Conservation (phyloP, 1,284 basidiomycete genomes). For the Heterobasidion occidentale region DNA sequence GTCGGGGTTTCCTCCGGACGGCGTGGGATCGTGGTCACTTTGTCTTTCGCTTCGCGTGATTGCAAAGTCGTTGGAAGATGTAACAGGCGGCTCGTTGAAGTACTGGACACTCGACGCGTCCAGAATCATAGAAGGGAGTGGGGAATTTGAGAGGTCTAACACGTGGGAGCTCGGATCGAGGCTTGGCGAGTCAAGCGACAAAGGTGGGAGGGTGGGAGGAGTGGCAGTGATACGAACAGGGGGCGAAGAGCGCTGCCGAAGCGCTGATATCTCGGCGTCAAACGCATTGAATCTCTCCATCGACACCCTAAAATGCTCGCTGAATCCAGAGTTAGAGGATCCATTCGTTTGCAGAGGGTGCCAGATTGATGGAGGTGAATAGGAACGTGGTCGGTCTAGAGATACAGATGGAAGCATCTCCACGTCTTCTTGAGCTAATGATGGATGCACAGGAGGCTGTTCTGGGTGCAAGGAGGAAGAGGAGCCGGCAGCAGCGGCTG, state of each 20-base stretch:
- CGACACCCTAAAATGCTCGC: slow-evolving; percentile 35
- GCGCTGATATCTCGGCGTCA: slow-evolving; percentile 38
- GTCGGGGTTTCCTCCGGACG: too few species aligned
- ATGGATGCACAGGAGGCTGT: not conserved
- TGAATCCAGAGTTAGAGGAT: slow-evolving; percentile 3
- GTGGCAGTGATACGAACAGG: slow-evolving; percentile 9
- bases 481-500: not conserved
- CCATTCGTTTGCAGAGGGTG: too few species aligned
- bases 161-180: not conserved
- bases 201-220: slow-evolving; percentile 4
- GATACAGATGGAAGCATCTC: too few species aligned
- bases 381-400: too few species aligned
- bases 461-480: not conserved
- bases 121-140: not conserved
- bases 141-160: too few species aligned
- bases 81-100: too few species aligned
- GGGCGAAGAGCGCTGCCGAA: slow-evolving; percentile 23
- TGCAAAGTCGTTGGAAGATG: too few species aligned
- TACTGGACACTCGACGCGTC: too few species aligned
- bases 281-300: slow-evolving; percentile 46
- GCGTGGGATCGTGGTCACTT: too few species aligned
- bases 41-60: not conserved
- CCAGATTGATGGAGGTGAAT: too few species aligned
- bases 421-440: too few species aligned
- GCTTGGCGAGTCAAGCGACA: slow-evolving; percentile 9